Evolutionary conservation across 73 alveolate genomes (phyloP).

Genomic region (Paramecium sonneborni): DNA sequence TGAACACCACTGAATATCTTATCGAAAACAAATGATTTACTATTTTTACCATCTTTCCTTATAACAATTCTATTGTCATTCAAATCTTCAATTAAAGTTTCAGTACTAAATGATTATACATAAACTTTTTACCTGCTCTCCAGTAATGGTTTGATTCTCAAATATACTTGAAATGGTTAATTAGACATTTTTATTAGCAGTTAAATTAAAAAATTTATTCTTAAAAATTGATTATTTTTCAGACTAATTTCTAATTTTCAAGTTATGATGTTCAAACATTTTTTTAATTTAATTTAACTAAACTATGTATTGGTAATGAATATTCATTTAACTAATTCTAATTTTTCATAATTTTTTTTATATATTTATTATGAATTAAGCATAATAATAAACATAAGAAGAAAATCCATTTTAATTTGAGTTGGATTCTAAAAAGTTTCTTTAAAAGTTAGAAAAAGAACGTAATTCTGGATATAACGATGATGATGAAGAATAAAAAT

Average conservation of each 20-base stretch:
- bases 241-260: background rate
- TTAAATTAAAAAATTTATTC: constrained; percentile 7
- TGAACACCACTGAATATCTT: background rate
- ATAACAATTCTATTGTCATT: constrained; percentile 11
- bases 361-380: background rate
- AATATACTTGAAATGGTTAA: constrained; percentile 44
- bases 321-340: background rate
- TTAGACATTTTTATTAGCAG: constrained; percentile 39
- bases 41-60: constrained; percentile 16
- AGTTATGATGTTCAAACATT: background rate
- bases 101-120: background rate
- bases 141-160: constrained; percentile 30
- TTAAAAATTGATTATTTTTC: background rate
- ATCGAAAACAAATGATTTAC: constrained; percentile 3
- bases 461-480: constrained; percentile 1
- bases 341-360: background rate
- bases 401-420: constrained; percentile 49
- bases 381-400: background rate
- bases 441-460: background rate
- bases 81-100: constrained; percentile 24
- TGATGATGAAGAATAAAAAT: background rate
- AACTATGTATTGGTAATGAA: background rate
- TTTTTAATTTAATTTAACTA: background rate
- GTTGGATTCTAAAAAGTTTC: constrained; percentile 14
- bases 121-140: background rate